Conservation (phyloP, 768 basidiomycete species). For the Tephrocybe sp. region DNA sequence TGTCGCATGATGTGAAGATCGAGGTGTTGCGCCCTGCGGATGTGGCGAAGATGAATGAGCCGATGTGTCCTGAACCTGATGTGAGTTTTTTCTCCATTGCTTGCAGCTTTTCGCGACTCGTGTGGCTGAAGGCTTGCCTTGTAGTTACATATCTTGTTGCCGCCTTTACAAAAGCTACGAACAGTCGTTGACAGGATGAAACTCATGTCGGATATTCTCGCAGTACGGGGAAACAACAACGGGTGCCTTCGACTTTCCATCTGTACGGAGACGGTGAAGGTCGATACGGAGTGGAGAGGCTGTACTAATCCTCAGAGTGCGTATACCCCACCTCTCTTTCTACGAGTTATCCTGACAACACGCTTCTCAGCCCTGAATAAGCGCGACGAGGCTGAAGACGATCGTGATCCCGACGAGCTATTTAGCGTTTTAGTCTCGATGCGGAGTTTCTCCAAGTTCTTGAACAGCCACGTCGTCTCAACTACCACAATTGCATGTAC, state of each 20-base stretch:
- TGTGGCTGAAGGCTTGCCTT: background rate
- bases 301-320: constrained; percentile 62
- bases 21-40: constrained; percentile 78
- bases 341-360: background rate
- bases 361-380: constrained; percentile 10
- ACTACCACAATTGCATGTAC: constrained; percentile 83
- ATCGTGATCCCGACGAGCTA: constrained; percentile 52
- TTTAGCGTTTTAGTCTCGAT: constrained; percentile 69
- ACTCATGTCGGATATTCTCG: constrained; percentile 66
- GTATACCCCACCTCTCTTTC: constrained; percentile 11
- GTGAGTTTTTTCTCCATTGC: constrained; percentile 44
- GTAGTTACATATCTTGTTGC: constrained; percentile 77
- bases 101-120: background rate
- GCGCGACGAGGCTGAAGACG: constrained; percentile 34
- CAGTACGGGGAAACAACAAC: constrained; percentile 62
- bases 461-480: constrained; percentile 77
- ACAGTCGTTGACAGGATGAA: constrained; percentile 74
- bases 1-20: constrained; percentile 80
- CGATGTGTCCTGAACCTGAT: constrained; percentile 83
- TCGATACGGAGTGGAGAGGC: constrained; percentile 79
- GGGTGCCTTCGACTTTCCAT: constrained; percentile 55
- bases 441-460: constrained; percentile 76
- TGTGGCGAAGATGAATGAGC: constrained; percentile 69
- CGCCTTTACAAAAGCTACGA: constrained; percentile 72
- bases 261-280: constrained; percentile 68